phyloP scores from a whole-genome alignment of 768 basidiomycete species.

The Russula compacta region DNA sequence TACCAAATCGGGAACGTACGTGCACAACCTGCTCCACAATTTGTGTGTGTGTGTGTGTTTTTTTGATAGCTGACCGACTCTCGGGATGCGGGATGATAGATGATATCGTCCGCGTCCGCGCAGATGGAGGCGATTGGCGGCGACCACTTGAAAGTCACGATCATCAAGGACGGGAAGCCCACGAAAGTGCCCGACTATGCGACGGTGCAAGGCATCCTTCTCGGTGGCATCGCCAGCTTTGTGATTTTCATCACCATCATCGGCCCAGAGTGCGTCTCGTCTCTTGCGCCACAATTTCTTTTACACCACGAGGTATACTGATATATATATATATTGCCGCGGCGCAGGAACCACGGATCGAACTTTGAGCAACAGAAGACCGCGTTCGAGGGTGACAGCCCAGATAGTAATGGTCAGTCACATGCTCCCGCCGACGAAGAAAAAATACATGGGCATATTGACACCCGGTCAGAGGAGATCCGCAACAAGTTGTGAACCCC shows the following conservation, averaged over 20 bases:
- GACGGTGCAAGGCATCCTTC: conserved; percentile 75
- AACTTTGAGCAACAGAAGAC: conserved; percentile 80
- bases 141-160: conserved; percentile 30
- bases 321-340: background rate
- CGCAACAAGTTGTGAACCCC: background rate
- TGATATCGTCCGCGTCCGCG: conserved; percentile 37
- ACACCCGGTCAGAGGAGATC: background rate
- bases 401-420: conserved; percentile 33
- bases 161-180: conserved; percentile 23
- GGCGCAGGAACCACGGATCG: conserved; percentile 26
- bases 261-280: conserved; percentile 59
- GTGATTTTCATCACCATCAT: conserved; percentile 67
- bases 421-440: background rate
- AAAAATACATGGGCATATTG: background rate
- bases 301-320: background rate
- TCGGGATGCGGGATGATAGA: conserved; percentile 20
- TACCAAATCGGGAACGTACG: conserved; percentile 36
- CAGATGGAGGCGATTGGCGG: conserved; percentile 44
- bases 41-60: too few species aligned
- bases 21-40: background rate
- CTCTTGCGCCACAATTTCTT: too few species aligned
- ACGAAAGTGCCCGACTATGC: conserved; percentile 38
- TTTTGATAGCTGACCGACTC: background rate
- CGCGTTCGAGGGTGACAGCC: conserved; percentile 62
- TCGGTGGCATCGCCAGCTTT: conserved; percentile 73